Evolutionary conservation across 805 yeast species (phyloP), one percentile per base, ranked within the genome.

Genomic region (Myxozyma neglecta): DNA sequence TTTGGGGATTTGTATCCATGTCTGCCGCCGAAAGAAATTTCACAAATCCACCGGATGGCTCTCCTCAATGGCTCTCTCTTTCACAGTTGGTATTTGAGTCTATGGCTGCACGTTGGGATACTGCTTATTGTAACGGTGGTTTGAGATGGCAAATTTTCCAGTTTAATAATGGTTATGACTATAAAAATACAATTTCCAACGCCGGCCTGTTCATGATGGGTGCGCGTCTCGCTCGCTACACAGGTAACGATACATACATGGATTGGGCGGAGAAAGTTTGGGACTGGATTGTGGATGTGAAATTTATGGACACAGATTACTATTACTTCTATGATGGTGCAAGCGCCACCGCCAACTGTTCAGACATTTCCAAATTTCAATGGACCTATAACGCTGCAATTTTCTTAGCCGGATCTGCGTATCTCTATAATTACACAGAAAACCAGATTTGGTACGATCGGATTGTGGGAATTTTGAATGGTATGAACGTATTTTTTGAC

Each of bases 1-100:
- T 93, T 74, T 93, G 98, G 98, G 98, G 97, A 5, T 79, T 94
- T 63, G 88, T 96, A 0, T 96, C 85, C 3, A 90, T 93, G 88
- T 86, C 84, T 35, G 97, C 97, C 0, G 96, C 96, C 0, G 98
- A 93, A 74, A 81, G 89, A 71, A 88, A 88, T 75, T 90, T 90
- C 74, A 79, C 88, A 7, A 88, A 88, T 69, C 91, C 92, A 0
- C 77, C 82, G 73, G 62, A 70, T 1, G 82, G 78, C 55, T 74
- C 81, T 57, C 90, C 90, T 16, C 83, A 83, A 60, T 93, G 97
- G 97, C 80, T 90, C 37, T 81, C 84, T 56, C 77, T 92, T 71
- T 89, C 96, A 0, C 96, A 90, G 76, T 96, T 96, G 2, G 88
- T 90, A 14, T 93, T 87, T 77, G 90, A 92, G 73, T 87, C 96